A percentile compares a stretch with the other conserved stretches of the same genome.
Conservation (phyloP, 1,284 basidiomycete genomes). For the Marasmius fiardii region DNA sequence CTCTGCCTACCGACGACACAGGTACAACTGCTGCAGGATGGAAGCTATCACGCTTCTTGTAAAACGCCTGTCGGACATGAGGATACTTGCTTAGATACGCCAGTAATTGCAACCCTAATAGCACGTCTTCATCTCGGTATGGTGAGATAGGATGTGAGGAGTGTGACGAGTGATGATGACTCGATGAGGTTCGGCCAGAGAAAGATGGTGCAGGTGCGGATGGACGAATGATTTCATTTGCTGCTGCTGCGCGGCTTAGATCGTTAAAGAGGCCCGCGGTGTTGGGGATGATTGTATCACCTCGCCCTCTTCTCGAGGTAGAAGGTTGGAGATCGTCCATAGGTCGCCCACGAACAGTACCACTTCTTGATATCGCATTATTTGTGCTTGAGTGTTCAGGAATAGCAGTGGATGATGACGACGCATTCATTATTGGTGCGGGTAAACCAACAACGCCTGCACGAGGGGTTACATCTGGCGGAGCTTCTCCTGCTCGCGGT, state of each 20-base stretch:
- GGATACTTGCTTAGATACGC: constrained; percentile 98
- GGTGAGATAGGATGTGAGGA: constrained; percentile 47
- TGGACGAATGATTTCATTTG: constrained; percentile 5
- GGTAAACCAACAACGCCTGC: constrained; percentile 21
- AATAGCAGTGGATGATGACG: constrained; percentile 16
- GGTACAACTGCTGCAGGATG: constrained; percentile 58
- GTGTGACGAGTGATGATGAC: constrained; percentile 16
- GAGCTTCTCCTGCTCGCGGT: constrained; percentile 1
- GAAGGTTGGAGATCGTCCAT: background rate
- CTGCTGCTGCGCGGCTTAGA: background rate
- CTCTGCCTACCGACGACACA: constrained; percentile 19
- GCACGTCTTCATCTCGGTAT: constrained; percentile 93
- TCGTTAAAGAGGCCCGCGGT: background rate
- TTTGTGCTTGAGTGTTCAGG: background rate
- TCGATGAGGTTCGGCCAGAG: constrained; percentile 20
- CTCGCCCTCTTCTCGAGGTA: background rate
- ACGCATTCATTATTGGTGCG: constrained; percentile 22
- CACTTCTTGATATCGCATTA: background rate
- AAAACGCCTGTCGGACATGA: constrained; percentile 96
- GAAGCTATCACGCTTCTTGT: constrained; percentile 74
- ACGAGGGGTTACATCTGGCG: constrained; percentile 41
- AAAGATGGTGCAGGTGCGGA: constrained; percentile 15
- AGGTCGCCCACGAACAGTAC: background rate
- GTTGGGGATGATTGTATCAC: background rate
- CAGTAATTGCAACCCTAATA: constrained; percentile 87